Conservation (phyloP, 1,139 yeast species). For the Pneumocystis wakefieldiae region DNA sequence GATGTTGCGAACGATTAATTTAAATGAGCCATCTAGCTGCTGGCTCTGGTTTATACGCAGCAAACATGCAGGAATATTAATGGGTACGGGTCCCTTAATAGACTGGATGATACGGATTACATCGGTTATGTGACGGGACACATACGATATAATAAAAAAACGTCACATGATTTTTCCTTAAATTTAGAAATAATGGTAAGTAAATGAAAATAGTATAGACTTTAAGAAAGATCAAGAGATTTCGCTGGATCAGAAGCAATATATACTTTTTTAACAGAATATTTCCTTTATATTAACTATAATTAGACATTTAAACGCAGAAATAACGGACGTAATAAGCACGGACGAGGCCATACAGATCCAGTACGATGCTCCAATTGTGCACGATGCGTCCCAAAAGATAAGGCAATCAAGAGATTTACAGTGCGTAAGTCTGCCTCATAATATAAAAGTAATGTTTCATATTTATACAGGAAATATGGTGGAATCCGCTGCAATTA, state of each 20-base stretch:
- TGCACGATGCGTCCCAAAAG: conserved; percentile 95
- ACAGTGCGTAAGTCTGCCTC: not conserved
- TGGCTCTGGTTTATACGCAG: conserved; percentile 69
- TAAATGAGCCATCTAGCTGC: conserved; percentile 66
- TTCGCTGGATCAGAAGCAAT: too few species aligned
- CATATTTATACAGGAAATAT: conserved; percentile 99
- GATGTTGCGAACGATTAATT: conserved; percentile 57
- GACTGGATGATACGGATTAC: conserved; percentile 36
- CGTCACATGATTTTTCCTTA: not conserved
- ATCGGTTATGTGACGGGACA: too few species aligned
- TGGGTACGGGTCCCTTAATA: conserved; percentile 59
- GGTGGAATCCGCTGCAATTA: conserved; percentile 81
- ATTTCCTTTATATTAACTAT: conserved; percentile 13
- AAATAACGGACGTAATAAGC: conserved; percentile 99
- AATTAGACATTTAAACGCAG: conserved; percentile 99
- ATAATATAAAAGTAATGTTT: conserved; percentile 95
- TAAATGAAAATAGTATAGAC: too few species aligned
- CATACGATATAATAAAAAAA: too few species aligned
- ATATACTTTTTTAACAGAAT: too few species aligned
- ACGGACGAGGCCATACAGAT: conserved; percentile 99
- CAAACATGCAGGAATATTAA: conserved; percentile 62
- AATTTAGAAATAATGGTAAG: too few species aligned
- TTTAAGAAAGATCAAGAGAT: too few species aligned
- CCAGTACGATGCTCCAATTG: conserved; percentile 99
- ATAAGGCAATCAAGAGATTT: conserved; percentile 4